phyloP scores from a whole-genome alignment of 2,329 filamentous ascomycete genomes.

The Westerdykella sp. region DNA sequence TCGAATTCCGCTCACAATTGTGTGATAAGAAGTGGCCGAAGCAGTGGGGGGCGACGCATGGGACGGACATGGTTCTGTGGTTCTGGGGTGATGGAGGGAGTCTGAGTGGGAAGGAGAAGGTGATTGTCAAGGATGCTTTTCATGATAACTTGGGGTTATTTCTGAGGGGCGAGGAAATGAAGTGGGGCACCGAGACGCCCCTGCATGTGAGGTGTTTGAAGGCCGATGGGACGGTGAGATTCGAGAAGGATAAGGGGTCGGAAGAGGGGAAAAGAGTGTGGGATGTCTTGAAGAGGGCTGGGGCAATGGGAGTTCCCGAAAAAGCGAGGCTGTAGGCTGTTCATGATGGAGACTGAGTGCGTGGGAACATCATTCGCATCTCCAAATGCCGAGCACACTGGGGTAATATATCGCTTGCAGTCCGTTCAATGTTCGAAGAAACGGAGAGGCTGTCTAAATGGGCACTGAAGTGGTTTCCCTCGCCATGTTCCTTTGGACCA shows the following conservation, averaged over 20 bases:
- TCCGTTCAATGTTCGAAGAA: no score
- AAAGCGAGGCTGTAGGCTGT: constrained; percentile 7
- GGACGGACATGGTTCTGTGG: constrained; percentile 51
- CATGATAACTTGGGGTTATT: constrained; percentile 38
- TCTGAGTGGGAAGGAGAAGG: constrained; percentile 42
- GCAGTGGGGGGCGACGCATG: constrained; percentile 51
- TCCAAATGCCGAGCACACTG: no score
- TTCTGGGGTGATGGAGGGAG: constrained; percentile 48
- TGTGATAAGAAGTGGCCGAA: constrained; percentile 39
- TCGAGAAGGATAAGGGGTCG: constrained; percentile 44
- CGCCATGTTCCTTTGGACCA: no score
- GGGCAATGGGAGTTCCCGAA: constrained; percentile 4
- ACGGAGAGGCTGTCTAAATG: no score
- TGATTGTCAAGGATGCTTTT: constrained; percentile 32
- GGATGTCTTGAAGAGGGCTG: constrained; percentile 33
- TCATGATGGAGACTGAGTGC: background rate
- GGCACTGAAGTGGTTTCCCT: no score
- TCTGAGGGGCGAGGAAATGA: constrained; percentile 36
- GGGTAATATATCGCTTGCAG: no score
- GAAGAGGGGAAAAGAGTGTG: constrained; percentile 46
- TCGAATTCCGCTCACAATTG: constrained; percentile 49
- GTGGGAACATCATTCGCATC: no score
- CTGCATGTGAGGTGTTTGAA: constrained; percentile 42
- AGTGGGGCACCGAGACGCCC: constrained; percentile 35
- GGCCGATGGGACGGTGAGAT: constrained; percentile 41